Conservation (phyloP, 2,329 filamentous ascomycete genomes). For the Eutypella sp. region DNA sequence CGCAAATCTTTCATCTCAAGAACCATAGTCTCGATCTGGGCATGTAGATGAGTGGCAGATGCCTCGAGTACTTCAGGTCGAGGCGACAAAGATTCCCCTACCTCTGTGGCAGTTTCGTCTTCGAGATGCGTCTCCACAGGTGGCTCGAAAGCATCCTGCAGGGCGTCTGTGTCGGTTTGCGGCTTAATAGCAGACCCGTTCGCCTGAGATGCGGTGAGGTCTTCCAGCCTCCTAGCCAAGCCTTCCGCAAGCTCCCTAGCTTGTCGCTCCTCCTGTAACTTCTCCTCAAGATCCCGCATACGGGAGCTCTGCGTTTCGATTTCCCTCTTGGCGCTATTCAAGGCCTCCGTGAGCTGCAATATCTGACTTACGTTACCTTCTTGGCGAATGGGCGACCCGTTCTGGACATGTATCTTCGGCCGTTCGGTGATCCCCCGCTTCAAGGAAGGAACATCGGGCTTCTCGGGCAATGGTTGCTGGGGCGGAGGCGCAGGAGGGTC, state of each 20-base stretch:
- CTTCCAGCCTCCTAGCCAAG: constrained; percentile 64
- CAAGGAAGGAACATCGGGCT: constrained; percentile 73
- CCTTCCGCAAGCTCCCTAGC: constrained; percentile 84
- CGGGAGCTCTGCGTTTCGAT: constrained; percentile 76
- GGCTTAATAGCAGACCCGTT: constrained; percentile 33
- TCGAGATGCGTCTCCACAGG: constrained; percentile 29
- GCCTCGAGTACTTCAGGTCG: constrained; percentile 32
- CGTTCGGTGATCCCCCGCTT: constrained; percentile 74
- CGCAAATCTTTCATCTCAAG: constrained; percentile 77
- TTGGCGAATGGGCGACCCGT: constrained; percentile 54
- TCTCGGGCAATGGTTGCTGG: constrained; percentile 88
- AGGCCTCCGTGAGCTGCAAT: constrained; percentile 74
- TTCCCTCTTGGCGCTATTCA: constrained; percentile 79
- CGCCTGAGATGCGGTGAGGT: constrained; percentile 39
- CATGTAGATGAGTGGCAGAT: constrained; percentile 50
- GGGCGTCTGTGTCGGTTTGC: constrained; percentile 32
- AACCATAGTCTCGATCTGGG: constrained; percentile 70
- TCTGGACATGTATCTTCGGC: constrained; percentile 51
- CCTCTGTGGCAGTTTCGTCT: constrained; percentile 13
- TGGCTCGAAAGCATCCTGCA: constrained; percentile 44
- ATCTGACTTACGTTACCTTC: constrained; percentile 65
- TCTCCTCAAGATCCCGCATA: constrained; percentile 74
- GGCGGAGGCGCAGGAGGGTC: constrained; percentile 91
- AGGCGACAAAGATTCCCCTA: constrained; percentile 18
- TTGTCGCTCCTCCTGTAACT: constrained; percentile 72